Evolutionary conservation across 352 stramenopile genomes (phyloP).

Genomic region (Globisporangium takayamanum): DNA sequence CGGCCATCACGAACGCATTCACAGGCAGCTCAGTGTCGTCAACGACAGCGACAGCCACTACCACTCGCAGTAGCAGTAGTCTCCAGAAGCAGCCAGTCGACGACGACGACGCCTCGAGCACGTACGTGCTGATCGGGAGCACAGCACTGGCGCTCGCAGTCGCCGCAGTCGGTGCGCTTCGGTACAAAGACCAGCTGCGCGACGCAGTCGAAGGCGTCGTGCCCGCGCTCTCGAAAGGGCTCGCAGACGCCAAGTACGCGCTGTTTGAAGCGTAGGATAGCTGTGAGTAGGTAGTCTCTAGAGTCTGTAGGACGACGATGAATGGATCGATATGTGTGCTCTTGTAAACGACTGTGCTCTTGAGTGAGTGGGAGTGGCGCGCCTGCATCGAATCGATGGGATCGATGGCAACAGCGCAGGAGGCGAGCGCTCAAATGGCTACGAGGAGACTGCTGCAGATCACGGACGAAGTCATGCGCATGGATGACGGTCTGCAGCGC

Average conservation of each 20-base stretch:
- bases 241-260: slow-evolving; percentile 58
- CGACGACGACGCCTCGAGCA: slow-evolving; percentile 25
- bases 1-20: neutral
- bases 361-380: too few relatives aligned
- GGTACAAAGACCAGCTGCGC: slow-evolving; percentile 46
- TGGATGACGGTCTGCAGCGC: slow-evolving; percentile 72
- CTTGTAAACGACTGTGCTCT: too few relatives aligned
- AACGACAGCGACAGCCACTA: neutral
- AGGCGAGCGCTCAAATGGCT: too few relatives aligned
- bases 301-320: too few relatives aligned
- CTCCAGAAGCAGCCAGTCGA: neutral
- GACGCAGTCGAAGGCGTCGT: slow-evolving; percentile 32
- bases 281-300: too few relatives aligned
- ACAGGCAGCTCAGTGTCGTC: too few relatives aligned
- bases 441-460: too few relatives aligned
- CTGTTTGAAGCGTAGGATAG: slow-evolving; percentile 44
- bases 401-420: too few relatives aligned
- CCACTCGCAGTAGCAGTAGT: neutral
- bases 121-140: slow-evolving; percentile 40
- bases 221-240: slow-evolving; percentile 45
- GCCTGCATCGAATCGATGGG: too few relatives aligned
- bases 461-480: slow-evolving; percentile 84
- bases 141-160: slow-evolving; percentile 41
- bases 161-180: slow-evolving; percentile 31
- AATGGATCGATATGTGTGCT: neutral